Base-by-base conservation (phyloP, 495 filamentous ascomycete genomes). In the Penicillium bialowiezense region DNA sequence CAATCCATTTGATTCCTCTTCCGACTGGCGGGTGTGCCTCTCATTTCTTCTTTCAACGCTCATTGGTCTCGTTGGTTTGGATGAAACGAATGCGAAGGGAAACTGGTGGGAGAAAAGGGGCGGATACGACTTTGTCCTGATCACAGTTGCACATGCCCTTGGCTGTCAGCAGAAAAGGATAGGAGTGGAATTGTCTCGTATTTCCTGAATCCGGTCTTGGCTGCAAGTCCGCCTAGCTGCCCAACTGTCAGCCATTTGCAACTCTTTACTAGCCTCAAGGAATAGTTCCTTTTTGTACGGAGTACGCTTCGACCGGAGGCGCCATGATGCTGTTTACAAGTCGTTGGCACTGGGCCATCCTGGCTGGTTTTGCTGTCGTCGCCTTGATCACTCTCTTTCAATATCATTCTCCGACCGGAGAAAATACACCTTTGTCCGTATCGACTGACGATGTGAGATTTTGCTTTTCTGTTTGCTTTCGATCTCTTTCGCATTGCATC, bases 341-440 rank as follows among this genome's bases (percentile, higher is more conserved):
- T 28, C 48, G 43, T 48, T 56, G 53, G 53, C 48, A 51, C 42
- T 56, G 53, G 53, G 39, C 53, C 4, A 48, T 39, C 19, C 29
- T 51, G 1, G 48, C 23, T n/a, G 44, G 42, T 20, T 29, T 56
- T 3, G n/a, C 44, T 2, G 33, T 44, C 5, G 32, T 56, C 10
- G 43, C 48, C 3, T 9, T 56, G 23, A 26, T 54, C 24, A 46
- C 52, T 2, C 9, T 50, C 17, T 15, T 51, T 39, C 41, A 52
- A 46, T 52, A 52, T 21, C 42, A 42, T 7, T 10, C 13, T 23
- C 28, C 48, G 21, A 23, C 21, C 31, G 12, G 21, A 12, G 20
- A 17, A 10, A 24, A 15, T 31, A 26, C 12, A 31, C 47, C 46
- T 6, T 31, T 43, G 7, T 19, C 47, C 1, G 32, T 47, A 17